These are phyloP conservation scores for Talaromyces ruber DNA, from an alignment of 495 filamentous ascomycete genomes.

Conservation along the genomic window DNA sequence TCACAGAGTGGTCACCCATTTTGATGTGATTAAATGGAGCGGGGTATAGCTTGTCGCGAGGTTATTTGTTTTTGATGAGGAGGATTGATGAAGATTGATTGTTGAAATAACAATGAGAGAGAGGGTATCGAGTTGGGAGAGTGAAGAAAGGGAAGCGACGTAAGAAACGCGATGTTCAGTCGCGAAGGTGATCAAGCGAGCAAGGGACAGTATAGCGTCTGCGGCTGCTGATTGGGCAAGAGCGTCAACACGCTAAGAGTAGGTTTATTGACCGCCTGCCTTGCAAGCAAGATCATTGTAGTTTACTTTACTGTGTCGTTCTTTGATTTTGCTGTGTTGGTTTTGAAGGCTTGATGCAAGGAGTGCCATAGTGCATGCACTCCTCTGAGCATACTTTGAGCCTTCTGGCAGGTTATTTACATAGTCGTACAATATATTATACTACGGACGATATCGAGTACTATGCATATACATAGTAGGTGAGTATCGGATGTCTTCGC, in stretches of 20 bases:
- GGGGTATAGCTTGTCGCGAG: background rate
- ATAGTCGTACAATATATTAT: too few relatives aligned
- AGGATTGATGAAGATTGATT: background rate
- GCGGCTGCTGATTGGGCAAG: background rate
- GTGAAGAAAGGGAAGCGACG: background rate
- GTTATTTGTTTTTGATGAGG: background rate
- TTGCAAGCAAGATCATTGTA: background rate
- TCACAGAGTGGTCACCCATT: slow-evolving; percentile 29
- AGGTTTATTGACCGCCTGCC: background rate
- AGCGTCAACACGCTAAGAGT: background rate
- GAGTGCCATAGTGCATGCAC: background rate
- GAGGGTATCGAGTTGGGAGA: slow-evolving; percentile 1
- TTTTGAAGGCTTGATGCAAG: background rate
- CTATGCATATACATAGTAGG: too few relatives aligned
- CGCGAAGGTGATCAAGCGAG: slow-evolving; percentile 14
- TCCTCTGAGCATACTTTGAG: background rate
- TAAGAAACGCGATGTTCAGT: slow-evolving; percentile 10
- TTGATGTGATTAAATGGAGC: slow-evolving; percentile 12
- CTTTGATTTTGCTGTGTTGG: background rate
- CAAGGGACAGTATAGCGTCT: slow-evolving; percentile 14
- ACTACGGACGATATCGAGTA: background rate
- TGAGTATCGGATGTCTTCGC: too few relatives aligned
- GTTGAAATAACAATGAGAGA: slow-evolving; percentile 3
- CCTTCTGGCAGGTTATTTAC: background rate
- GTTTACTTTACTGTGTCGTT: too few relatives aligned